Percentiles rank a stretch among this genome's conserved stretches.
Conservation (phyloP, 257 asterid genomes). For the Solanum appendiculatum region DNA sequence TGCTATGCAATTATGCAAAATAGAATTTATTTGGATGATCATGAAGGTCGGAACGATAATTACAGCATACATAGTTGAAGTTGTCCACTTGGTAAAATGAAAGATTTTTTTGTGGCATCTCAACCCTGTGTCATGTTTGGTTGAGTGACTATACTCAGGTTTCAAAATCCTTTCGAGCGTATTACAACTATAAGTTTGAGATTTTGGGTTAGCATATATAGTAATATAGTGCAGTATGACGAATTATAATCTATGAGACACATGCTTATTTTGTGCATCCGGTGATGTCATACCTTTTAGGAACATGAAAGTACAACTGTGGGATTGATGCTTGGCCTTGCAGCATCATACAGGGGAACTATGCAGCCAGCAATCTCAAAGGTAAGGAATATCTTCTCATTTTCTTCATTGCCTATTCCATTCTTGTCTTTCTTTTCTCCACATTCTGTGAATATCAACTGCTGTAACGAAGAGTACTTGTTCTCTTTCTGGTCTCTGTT, state of each 20-base stretch:
- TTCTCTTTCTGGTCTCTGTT: neutral
- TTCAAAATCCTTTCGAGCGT: neutral
- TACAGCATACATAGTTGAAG: neutral
- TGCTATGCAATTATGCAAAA: neutral
- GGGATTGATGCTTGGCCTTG: conserved; percentile 97
- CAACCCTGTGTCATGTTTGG: neutral
- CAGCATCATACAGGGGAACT: conserved; percentile 91
- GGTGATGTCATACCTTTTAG: conserved; percentile 18
- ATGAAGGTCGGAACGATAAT: neutral
- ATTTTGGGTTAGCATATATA: neutral
- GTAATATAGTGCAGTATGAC: neutral
- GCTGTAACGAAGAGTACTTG: neutral
- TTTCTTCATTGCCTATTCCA: conserved; percentile 2
- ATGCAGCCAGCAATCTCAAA: conserved; percentile 97
- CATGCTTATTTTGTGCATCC: neutral
- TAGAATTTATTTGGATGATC: neutral
- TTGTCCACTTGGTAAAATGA: neutral
- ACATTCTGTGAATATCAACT: neutral
- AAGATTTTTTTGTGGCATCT: neutral
- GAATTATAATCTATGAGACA: neutral
- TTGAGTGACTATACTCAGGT: neutral
- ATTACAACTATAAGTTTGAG: neutral
- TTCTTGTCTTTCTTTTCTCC: conserved; percentile 3
- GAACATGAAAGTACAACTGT: conserved; percentile 96
- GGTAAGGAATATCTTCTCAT: conserved; percentile 34